Conservation (phyloP, 177 flowering plant species). For the Vitis hybrid region DNA sequence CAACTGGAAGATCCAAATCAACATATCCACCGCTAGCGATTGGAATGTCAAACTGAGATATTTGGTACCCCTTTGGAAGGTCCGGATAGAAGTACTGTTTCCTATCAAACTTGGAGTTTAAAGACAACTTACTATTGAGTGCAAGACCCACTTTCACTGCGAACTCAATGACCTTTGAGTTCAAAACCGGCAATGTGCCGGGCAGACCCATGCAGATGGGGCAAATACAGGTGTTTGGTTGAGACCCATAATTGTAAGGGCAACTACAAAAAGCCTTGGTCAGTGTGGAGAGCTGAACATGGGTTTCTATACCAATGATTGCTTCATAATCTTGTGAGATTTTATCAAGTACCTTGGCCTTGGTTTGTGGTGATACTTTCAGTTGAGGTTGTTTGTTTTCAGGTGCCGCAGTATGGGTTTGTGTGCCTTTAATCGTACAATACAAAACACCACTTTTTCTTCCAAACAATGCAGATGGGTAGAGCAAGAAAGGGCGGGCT, state of each 20-base stretch:
- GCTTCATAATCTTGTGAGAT: slow-evolving; percentile 63
- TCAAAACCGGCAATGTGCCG: slow-evolving; percentile 85
- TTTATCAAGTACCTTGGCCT: slow-evolving; percentile 34
- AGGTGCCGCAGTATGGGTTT: slow-evolving; percentile 37
- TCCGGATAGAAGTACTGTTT: slow-evolving; percentile 96
- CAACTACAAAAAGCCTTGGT: slow-evolving; percentile 91
- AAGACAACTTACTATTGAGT: slow-evolving; percentile 67
- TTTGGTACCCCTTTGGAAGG: slow-evolving; percentile 94
- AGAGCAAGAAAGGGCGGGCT: slow-evolving; percentile 30
- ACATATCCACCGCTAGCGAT: slow-evolving; percentile 69
- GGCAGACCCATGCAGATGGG: slow-evolving; percentile 96
- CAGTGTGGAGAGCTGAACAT: slow-evolving; percentile 78
- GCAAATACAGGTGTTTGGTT: slow-evolving; percentile 75
- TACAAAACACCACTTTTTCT: slow-evolving; percentile 37
- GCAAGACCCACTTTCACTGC: slow-evolving; percentile 86
- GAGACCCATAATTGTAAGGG: slow-evolving; percentile 77
- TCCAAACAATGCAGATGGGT: slow-evolving; percentile 36
- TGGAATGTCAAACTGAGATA: slow-evolving; percentile 91
- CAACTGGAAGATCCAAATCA: slow-evolving; percentile 87
- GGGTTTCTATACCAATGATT: slow-evolving; percentile 91
- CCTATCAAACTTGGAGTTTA: slow-evolving; percentile 86
- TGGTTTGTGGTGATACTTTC: slow-evolving; percentile 22
- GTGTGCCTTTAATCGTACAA: slow-evolving; percentile 47
- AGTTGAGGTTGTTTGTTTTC: slow-evolving; percentile 28
- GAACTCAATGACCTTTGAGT: slow-evolving; percentile 81